Base-by-base conservation (phyloP, 177 flowering plant genomes). In the Telopea speciosissima region DNA sequence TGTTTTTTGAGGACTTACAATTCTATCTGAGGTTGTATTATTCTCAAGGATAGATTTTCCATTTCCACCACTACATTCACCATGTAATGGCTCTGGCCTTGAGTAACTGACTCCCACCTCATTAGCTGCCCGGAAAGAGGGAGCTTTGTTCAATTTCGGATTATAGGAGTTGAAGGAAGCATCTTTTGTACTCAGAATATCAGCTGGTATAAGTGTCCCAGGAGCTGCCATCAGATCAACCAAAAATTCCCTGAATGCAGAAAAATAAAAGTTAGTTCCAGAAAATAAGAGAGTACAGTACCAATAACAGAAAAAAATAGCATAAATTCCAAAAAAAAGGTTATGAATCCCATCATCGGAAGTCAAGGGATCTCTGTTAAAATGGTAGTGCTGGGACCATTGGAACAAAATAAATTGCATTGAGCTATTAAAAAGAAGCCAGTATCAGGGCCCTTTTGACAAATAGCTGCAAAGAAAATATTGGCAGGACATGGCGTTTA, bases 221-320 rank as follows among this genome's bases (percentile, higher is more conserved):
- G 98, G 99, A 60, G 85, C 98, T 54, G 85, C 96, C 99, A 96
- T 96, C 70, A 96, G 98, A 87, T 96, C 99, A 77, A 96, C 97
- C 83, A 96, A 81, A 80, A 80, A 91, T 76, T 96, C 99, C 82
- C 99, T 96, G 92, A 56, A 75, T 42, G 56, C 75, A 80, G 62
- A 71, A 75, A 74, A 68, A 33, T 42, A 69, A 60, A 65, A 42
- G 49, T 74, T 62, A 73, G 71, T 17, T 21, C 68, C 69, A 68
- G 24, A 56, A 23, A 49, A 52, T 25, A 25, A 56, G 16, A 66
- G 24, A 44, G 7, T 33, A 25, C 19, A 24, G 13, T 21, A 72
- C 13, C 17, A 14, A 31, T 19, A 28, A 28, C 61, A 70, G 70
- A 66, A 22, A 72, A 22, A 72, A 22, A 31, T 67, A 21, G 11